Evolutionary conservation across 2,329 filamentous ascomycete genomes (phyloP).

Genomic region (Xylaria sp.): DNA sequence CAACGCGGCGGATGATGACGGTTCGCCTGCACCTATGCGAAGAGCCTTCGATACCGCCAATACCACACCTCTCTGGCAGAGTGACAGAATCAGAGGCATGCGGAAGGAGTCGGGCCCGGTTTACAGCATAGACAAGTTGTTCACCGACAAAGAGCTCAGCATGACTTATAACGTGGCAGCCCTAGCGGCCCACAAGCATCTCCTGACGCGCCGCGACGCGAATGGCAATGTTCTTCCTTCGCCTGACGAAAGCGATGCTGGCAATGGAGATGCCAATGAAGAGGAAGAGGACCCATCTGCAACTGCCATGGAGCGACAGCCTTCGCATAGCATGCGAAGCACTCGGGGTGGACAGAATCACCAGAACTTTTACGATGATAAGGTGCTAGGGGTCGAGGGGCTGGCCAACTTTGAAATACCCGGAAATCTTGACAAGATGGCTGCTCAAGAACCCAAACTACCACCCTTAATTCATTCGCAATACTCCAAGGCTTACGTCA

Average conservation of each 20-base stretch:
- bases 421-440: slow-evolving; percentile 59
- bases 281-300: slow-evolving; percentile 54
- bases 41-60: slow-evolving; percentile 58
- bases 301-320: slow-evolving; percentile 63
- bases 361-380: slow-evolving; percentile 60
- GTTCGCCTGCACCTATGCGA: slow-evolving; percentile 62
- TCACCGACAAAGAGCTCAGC: slow-evolving; percentile 69
- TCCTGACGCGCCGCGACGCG: slow-evolving; percentile 58
- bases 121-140: slow-evolving; percentile 70
- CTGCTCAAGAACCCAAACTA: slow-evolving; percentile 60
- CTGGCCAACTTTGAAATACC: slow-evolving; percentile 62
- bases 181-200: slow-evolving; percentile 63
- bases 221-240: slow-evolving; percentile 55
- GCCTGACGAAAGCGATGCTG: slow-evolving; percentile 57
- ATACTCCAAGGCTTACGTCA: slow-evolving; percentile 61
- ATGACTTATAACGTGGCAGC: slow-evolving; percentile 67
- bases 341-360: slow-evolving; percentile 55
- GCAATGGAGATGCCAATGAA: slow-evolving; percentile 54
- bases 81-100: slow-evolving; percentile 57
- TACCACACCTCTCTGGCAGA: slow-evolving; percentile 65
- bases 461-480: slow-evolving; percentile 59
- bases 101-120: slow-evolving; percentile 61
- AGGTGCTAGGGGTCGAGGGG: slow-evolving; percentile 61
- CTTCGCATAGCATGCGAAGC: slow-evolving; percentile 66
- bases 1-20: slow-evolving; percentile 61